Evolutionary conservation across 2,329 filamentous ascomycete species (phyloP).

Genomic region (Trichoderma polysporum): DNA sequence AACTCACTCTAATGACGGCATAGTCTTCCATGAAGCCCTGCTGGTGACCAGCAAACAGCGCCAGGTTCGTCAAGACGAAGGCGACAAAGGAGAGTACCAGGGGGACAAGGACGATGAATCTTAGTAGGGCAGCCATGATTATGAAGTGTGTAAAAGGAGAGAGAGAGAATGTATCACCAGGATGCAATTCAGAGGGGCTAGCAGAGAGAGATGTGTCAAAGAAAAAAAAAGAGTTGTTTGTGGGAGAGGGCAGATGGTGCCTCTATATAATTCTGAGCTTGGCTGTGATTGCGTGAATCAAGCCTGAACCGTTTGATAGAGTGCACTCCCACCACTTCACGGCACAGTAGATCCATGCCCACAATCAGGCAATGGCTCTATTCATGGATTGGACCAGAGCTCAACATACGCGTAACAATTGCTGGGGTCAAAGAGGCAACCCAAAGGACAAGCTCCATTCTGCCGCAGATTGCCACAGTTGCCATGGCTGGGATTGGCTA

Average conservation of each 20-base stretch:
- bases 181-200: not conserved
- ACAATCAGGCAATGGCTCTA: not conserved
- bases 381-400: not conserved
- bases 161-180: not conserved
- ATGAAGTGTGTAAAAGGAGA: not conserved
- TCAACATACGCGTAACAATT: not conserved
- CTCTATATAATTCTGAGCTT: slow-evolving; percentile 7
- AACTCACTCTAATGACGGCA: slow-evolving; percentile 41
- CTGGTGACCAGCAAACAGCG: slow-evolving; percentile 42
- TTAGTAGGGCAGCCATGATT: slow-evolving; percentile 25
- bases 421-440: slow-evolving; percentile 7
- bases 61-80: slow-evolving; percentile 41
- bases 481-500: slow-evolving; percentile 9
- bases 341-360: not conserved
- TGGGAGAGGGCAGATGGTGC: not conserved
- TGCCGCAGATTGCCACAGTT: slow-evolving; percentile 2
- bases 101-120: slow-evolving; percentile 38
- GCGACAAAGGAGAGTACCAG: slow-evolving; percentile 39
- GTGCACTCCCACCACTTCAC: not conserved
- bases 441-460: not conserved
- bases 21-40: slow-evolving; percentile 46
- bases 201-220: not conserved
- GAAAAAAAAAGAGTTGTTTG: not conserved
- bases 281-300: slow-evolving; percentile 13
- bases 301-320: not conserved